Percentiles rank a stretch among this genome's conserved stretches.
Evolutionary conservation across 495 filamentous ascomycete species (phyloP).

Genomic region (Lasiosphaeria ovina): DNA sequence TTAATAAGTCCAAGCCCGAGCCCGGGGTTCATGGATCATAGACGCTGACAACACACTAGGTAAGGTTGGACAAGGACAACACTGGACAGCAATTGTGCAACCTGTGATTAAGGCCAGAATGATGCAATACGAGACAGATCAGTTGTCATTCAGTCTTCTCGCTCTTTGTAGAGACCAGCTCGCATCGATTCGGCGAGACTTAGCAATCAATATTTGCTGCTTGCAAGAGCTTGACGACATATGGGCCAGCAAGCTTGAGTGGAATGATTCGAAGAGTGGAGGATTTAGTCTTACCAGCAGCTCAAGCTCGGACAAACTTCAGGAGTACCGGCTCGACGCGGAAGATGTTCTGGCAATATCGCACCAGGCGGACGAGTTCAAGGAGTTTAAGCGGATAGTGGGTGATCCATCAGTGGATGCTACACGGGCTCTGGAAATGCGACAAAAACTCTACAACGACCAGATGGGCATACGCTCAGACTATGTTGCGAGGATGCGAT

Average conservation of each 20-base stretch:
- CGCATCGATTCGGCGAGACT: constrained; percentile 20
- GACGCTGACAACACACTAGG: constrained; percentile 17
- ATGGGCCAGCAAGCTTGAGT: constrained; percentile 14
- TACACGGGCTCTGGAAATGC: constrained; percentile 16
- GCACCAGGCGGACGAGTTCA: neutral
- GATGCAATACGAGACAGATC: constrained; percentile 35
- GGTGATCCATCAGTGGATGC: constrained; percentile 11
- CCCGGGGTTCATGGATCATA: neutral
- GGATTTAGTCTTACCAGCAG: constrained; percentile 1
- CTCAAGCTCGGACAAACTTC: constrained; percentile 20
- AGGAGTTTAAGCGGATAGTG: constrained; percentile 8
- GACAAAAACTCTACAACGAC: constrained; percentile 22
- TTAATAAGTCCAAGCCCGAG: constrained; percentile 52
- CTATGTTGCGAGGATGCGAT: constrained; percentile 25
- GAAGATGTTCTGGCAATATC: constrained; percentile 17
- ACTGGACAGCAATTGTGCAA: constrained; percentile 43
- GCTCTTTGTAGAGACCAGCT: constrained; percentile 45
- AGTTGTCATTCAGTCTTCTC: constrained; percentile 45
- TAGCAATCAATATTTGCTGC: constrained; percentile 36
- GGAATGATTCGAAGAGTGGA: neutral
- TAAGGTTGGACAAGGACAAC: constrained; percentile 13
- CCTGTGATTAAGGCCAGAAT: constrained; percentile 43
- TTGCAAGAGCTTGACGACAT: constrained; percentile 29
- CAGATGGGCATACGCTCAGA: constrained; percentile 25
- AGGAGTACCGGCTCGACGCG: constrained; percentile 22